A percentile compares a stretch with the other conserved stretches of the same genome.
Conservation (phyloP, 1,139 yeast species). For the Groenewaldozyma auringiensis region DNA sequence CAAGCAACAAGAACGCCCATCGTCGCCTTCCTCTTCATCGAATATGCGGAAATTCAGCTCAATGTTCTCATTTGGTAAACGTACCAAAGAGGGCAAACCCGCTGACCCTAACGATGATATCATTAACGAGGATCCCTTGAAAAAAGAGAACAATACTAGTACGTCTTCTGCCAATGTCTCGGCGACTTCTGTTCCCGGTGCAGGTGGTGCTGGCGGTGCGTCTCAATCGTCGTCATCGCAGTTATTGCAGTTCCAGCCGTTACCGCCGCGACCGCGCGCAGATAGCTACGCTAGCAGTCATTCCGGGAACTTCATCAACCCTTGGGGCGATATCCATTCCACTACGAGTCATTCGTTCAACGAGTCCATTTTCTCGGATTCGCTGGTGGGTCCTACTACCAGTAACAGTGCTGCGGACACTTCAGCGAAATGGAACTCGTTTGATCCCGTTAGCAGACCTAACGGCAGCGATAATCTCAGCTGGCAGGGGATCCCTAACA, state of each 20-base stretch:
- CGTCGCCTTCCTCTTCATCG: constrained; percentile 11
- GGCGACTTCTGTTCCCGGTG: neutral
- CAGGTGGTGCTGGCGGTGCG: neutral
- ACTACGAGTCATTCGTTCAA: constrained; percentile 4
- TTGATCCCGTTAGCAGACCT: constrained; percentile 2
- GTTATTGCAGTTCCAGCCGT: neutral
- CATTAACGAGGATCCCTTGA: neutral
- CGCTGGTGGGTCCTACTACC: constrained; percentile 7
- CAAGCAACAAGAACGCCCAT: neutral
- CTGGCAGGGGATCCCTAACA: constrained; percentile 10
- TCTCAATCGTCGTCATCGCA: constrained; percentile 4
- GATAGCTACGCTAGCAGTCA: constrained; percentile 20
- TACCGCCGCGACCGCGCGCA: constrained; percentile 16
- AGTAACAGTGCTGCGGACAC: neutral
- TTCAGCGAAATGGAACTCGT: constrained; percentile 6
- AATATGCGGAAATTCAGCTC: constrained; percentile 14
- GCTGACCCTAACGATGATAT: neutral
- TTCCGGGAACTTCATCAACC: constrained; percentile 16
- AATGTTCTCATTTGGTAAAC: constrained; percentile 19
- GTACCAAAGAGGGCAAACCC: constrained; percentile 8
- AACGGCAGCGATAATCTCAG: constrained; percentile 1
- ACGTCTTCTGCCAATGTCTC: neutral
- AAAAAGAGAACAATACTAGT: neutral
- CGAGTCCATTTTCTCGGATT: constrained; percentile 1
- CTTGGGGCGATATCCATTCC: constrained; percentile 18